phyloP scores from a whole-genome alignment of 768 basidiomycete species.

The Peribolospora baueri region DNA sequence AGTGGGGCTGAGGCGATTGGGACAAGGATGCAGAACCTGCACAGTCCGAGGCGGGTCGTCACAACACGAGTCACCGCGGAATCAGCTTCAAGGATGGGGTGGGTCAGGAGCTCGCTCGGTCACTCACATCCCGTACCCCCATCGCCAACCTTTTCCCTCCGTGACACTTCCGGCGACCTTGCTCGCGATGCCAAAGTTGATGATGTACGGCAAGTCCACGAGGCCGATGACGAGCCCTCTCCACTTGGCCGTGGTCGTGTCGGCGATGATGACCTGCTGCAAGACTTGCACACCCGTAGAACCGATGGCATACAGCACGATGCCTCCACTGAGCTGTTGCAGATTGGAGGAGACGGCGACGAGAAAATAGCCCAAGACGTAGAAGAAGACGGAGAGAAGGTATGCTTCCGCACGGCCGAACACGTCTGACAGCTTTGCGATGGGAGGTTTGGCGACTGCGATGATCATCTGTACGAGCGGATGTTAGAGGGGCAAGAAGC shows the following conservation, averaged over 20 bases:
- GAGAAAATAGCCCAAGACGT: not conserved
- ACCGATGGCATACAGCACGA: not conserved
- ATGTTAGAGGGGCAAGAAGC: no score
- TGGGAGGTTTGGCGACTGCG: no score
- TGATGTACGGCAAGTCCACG: no score
- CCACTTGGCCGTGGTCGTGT: not conserved
- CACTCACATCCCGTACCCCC: not conserved
- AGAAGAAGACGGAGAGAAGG: not conserved
- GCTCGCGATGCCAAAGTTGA: not conserved
- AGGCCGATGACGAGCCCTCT: not conserved
- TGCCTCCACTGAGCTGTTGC: not conserved
- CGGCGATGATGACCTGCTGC: not conserved
- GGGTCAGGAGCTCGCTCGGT: no score
- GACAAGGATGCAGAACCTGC: not conserved
- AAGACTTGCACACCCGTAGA: not conserved
- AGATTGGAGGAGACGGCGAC: not conserved
- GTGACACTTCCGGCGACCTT: not conserved
- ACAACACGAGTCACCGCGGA: no score
- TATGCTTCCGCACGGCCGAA: no score
- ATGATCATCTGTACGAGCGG: no score
- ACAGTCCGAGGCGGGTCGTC: no score
- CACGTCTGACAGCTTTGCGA: no score
- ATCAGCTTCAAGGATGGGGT: no score
- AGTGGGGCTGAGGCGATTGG: not conserved
- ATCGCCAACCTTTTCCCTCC: not conserved